Evolutionary conservation across 2,329 filamentous ascomycete genomes (phyloP).

Genomic region (Phialemoniopsis sp.): DNA sequence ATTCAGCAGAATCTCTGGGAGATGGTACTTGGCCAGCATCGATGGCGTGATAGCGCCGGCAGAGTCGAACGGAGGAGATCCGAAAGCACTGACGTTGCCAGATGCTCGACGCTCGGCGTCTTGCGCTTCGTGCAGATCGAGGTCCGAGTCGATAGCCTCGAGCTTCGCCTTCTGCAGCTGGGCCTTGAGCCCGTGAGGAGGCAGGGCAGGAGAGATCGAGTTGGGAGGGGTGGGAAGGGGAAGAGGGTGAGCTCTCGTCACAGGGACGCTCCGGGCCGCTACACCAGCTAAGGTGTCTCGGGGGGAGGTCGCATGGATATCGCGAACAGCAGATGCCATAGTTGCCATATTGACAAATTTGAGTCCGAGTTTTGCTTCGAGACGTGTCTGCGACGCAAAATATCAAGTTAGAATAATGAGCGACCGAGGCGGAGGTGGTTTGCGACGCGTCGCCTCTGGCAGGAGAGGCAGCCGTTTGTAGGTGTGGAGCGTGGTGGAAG

Average conservation of each 20-base stretch:
- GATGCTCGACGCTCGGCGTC: conserved; percentile 31
- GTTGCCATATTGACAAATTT: conserved; percentile 48
- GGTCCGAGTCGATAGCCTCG: conserved; percentile 75
- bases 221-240: conserved; percentile 90
- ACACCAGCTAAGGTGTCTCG: conserved; percentile 72
- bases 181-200: conserved; percentile 73
- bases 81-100: conserved; percentile 8
- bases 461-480: conserved; percentile 6
- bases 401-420: conserved; percentile 21
- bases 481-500: conserved; percentile 3
- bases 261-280: conserved; percentile 62
- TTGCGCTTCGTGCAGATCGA: conserved; percentile 72
- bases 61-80: conserved; percentile 58
- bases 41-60: conserved; percentile 78
- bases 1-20: conserved; percentile 84
- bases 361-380: conserved; percentile 35
- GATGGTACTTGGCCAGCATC: conserved; percentile 83
- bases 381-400: conserved; percentile 30
- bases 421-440: conserved; percentile 7
- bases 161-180: conserved; percentile 57
- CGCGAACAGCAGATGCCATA: conserved; percentile 63
- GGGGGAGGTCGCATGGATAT: conserved; percentile 59
- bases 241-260: conserved; percentile 61
- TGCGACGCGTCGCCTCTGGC: conserved; percentile 14
- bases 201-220: conserved; percentile 86